These are phyloP conservation scores for Suhomyces wounanorum DNA, from an alignment of 1,139 yeast genomes.

Conservation along the genomic window DNA sequence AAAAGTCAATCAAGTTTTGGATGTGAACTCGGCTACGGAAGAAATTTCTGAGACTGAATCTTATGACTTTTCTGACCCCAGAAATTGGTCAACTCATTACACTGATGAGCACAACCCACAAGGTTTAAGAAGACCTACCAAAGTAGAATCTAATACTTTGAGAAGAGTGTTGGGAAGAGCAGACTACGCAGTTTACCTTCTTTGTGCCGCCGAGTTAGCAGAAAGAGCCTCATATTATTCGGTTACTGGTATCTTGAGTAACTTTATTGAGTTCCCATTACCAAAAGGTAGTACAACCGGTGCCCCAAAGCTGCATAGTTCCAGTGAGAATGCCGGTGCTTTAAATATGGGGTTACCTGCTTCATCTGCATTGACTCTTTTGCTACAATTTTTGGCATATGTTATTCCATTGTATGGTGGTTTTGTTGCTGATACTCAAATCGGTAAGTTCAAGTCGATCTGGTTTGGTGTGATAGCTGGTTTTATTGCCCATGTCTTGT, in stretches of 20 bases:
- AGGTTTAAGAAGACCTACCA: constrained; percentile 24
- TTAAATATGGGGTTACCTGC: constrained; percentile 22
- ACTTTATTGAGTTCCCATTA: constrained; percentile 25
- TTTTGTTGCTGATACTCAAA: constrained; percentile 23
- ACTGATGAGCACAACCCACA: constrained; percentile 23
- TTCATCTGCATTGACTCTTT: constrained; percentile 22
- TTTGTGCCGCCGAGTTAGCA: constrained; percentile 26
- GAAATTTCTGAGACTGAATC: constrained; percentile 7
- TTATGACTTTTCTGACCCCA: constrained; percentile 21
- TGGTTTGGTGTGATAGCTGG: constrained; percentile 29
- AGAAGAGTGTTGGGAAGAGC: constrained; percentile 23
- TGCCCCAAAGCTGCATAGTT: constrained; percentile 15
- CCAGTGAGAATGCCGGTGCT: constrained; percentile 23
- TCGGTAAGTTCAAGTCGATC: constrained; percentile 24
- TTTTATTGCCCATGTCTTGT: constrained; percentile 26
- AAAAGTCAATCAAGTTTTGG: neutral
- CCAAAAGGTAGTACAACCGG: constrained; percentile 13
- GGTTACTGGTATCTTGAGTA: constrained; percentile 21
- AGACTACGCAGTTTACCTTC: constrained; percentile 20
- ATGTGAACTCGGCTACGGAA: neutral
- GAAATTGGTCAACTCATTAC: constrained; percentile 21
- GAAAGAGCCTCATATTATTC: constrained; percentile 28
- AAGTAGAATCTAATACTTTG: constrained; percentile 17
- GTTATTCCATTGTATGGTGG: constrained; percentile 27
- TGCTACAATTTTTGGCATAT: constrained; percentile 25